These are phyloP conservation scores for Penicillium sp. DNA, from an alignment of 2,329 filamentous ascomycete species.

Conservation along the genomic window DNA sequence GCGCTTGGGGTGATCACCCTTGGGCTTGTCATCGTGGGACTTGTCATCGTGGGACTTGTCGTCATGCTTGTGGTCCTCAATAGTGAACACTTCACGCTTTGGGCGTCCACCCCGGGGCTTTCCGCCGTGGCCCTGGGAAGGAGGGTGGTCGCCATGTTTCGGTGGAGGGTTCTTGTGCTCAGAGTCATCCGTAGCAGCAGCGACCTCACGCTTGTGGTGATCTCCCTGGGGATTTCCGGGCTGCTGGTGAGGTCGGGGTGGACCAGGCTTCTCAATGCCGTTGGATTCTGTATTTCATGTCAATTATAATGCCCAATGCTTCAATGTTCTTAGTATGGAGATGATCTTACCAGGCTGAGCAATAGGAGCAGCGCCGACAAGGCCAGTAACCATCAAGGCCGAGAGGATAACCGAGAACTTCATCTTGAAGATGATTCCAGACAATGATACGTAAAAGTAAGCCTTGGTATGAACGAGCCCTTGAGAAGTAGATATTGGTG, in stretches of 20 bases:
- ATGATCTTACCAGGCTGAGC: not conserved
- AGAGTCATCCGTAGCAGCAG: not conserved
- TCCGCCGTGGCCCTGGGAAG: not conserved
- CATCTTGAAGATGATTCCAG: not conserved
- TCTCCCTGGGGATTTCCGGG: not conserved
- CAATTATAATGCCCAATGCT: not conserved
- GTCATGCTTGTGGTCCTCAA: no score
- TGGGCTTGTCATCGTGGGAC: no score
- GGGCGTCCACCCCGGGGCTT: no score
- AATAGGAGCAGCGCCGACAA: not conserved
- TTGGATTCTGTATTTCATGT: not conserved
- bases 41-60: no score
- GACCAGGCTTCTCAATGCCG: not conserved
- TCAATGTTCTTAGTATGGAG: not conserved
- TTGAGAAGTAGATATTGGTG: not conserved
- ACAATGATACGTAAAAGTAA: not conserved
- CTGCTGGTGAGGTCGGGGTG: not conserved
- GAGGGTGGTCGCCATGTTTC: not conserved
- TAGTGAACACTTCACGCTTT: no score
- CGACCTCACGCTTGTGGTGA: not conserved
- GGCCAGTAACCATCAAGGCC: not conserved
- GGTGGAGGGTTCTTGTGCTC: not conserved
- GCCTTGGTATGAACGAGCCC: not conserved
- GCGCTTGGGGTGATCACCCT: no score
- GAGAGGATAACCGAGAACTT: constrained; percentile 1